A percentile compares a stretch with the other conserved stretches of the same genome.
These are phyloP conservation scores for Pichia norvegensis DNA, from an alignment of 1,139 yeast genomes.

Conservation along the genomic window DNA sequence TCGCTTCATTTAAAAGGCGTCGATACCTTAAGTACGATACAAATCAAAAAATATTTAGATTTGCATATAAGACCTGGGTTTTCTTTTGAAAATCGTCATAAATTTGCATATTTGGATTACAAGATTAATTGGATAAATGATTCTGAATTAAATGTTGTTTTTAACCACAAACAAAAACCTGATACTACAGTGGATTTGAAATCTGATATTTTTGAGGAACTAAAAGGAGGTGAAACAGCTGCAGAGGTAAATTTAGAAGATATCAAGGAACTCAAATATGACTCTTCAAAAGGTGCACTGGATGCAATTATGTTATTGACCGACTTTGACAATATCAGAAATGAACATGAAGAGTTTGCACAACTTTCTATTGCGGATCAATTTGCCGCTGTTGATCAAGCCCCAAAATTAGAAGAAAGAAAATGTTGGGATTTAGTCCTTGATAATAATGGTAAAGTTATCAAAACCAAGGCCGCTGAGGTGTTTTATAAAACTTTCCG, in stretches of 20 bases:
- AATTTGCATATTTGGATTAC: slow-evolving; percentile 23
- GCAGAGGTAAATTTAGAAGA: neutral
- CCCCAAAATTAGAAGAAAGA: slow-evolving; percentile 11
- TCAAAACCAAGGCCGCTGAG: slow-evolving; percentile 9
- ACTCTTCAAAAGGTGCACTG: slow-evolving; percentile 27
- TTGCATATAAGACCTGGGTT: slow-evolving; percentile 39
- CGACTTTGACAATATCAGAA: slow-evolving; percentile 8
- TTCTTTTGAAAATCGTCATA: slow-evolving; percentile 22
- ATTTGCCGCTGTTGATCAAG: slow-evolving; percentile 25
- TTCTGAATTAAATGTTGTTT: slow-evolving; percentile 47
- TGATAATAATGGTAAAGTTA: slow-evolving; percentile 4
- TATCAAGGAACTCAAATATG: slow-evolving; percentile 2
- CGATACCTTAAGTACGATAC: slow-evolving; percentile 58
- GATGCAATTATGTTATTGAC: slow-evolving; percentile 30
- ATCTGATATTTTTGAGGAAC: neutral
- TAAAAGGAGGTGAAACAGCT: neutral
- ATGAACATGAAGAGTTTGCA: slow-evolving; percentile 12
- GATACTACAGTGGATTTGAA: neutral
- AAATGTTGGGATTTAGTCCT: slow-evolving; percentile 15
- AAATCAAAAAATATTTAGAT: slow-evolving; percentile 50
- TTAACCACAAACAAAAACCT: slow-evolving; percentile 18
- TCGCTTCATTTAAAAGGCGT: slow-evolving; percentile 56
- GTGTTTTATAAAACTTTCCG: slow-evolving; percentile 3
- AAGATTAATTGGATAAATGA: slow-evolving; percentile 69
- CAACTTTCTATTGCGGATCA: slow-evolving; percentile 10